Conservation (phyloP, 208 protist genomes). For the Leishmania turanica region DNA sequence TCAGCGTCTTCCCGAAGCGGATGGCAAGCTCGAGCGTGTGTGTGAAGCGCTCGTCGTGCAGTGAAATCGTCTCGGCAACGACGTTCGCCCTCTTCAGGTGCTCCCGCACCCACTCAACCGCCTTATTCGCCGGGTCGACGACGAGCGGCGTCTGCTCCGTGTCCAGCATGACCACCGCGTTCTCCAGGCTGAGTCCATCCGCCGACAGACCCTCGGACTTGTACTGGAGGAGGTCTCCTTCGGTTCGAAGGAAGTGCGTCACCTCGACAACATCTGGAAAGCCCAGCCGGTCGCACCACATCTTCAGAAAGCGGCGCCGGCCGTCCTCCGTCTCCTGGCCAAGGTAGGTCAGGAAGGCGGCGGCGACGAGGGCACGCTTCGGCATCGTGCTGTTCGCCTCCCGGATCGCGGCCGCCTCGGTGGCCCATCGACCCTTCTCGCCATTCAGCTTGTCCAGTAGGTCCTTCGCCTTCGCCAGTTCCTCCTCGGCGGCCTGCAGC, state of each 20-base stretch:
- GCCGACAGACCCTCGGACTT: conserved; percentile 95
- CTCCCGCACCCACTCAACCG: conserved; percentile 91
- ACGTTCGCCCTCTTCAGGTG: conserved; percentile 79
- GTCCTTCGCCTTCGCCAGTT: conserved; percentile 89
- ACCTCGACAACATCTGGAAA: conserved; percentile 48
- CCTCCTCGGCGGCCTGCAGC: conserved; percentile 89
- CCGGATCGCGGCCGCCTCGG: conserved; percentile 72
- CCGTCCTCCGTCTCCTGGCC: conserved; percentile 82
- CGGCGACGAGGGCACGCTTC: conserved; percentile 83
- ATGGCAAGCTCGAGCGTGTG: conserved; percentile 97
- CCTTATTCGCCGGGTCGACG: conserved; percentile 96
- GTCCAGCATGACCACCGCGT: conserved; percentile 95
- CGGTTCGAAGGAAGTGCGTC: conserved; percentile 91
- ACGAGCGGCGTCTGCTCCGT: conserved; percentile 90
- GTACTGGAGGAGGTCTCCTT: conserved; percentile 95
- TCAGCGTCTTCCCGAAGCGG: conserved; percentile 98
- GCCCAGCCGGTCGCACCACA: conserved; percentile 83
- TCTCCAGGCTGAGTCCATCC: conserved; percentile 96
- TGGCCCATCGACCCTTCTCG: conserved; percentile 95
- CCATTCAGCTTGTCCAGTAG: conserved; percentile 95
- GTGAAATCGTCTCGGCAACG: conserved; percentile 83
- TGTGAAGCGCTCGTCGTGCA: conserved; percentile 94
- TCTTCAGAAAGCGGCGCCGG: conserved; percentile 56
- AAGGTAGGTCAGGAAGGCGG: conserved; percentile 95
- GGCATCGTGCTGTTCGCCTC: conserved; percentile 77